Percentiles rank a stretch among this genome's conserved stretches.
Conservation (phyloP, 768 basidiomycete genomes). For the Auriscalpium microsporum region DNA sequence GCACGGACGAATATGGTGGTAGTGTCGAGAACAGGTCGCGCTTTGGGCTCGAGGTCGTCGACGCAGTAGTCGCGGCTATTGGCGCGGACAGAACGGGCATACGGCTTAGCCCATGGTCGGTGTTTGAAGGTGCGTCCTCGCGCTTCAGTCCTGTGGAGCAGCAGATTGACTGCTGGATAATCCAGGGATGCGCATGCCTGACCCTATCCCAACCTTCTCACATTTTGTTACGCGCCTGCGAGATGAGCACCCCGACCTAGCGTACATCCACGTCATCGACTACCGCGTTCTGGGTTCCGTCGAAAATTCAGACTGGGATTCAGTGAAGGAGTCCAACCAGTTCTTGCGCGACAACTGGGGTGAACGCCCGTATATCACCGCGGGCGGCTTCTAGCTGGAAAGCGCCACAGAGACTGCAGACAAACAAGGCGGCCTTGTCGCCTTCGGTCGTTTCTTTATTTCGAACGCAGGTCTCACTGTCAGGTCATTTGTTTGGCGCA, state of each 20-base stretch:
- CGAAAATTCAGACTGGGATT: not conserved
- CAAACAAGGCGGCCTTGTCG: constrained; percentile 7
- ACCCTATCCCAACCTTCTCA: constrained; percentile 21
- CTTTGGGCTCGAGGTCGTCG: constrained; percentile 48
- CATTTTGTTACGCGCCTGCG: constrained; percentile 20
- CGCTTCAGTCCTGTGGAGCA: not conserved
- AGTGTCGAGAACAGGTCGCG: constrained; percentile 49
- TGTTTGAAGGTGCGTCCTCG: constrained; percentile 22
- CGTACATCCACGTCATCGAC: constrained; percentile 26
- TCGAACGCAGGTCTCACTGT: constrained; percentile 6
- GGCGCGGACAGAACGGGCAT: constrained; percentile 48
- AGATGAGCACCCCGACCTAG: constrained; percentile 6
- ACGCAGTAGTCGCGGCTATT: constrained; percentile 41
- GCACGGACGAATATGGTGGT: constrained; percentile 64
- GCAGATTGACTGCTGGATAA: not conserved
- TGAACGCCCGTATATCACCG: constrained; percentile 14
- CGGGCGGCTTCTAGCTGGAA: constrained; percentile 17
- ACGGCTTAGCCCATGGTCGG: constrained; percentile 44
- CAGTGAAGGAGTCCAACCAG: constrained; percentile 10
- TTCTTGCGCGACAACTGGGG: constrained; percentile 19
- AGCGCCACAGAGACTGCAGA: constrained; percentile 12
- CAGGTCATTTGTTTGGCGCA: not conserved
- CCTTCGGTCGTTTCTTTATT: constrained; percentile 6
- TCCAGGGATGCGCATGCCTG: constrained; percentile 15
- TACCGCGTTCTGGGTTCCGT: constrained; percentile 2